Percentiles rank a stretch among this genome's conserved stretches.
phyloP scores from a whole-genome alignment of 345 rosid species.

The Laguncularia racemosa region DNA sequence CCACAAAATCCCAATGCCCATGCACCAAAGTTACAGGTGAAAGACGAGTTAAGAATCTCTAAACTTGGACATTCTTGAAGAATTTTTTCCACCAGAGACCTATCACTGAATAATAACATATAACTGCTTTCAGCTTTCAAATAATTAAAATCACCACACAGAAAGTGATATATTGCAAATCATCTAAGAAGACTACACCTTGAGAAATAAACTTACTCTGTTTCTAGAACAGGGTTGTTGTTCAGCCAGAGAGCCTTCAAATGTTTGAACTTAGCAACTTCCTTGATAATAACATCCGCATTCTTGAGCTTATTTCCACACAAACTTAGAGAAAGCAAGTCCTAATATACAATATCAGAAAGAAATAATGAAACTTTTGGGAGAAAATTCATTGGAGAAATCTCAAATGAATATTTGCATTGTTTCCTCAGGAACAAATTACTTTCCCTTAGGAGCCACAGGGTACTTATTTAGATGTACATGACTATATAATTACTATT shows the following conservation, averaged over 20 bases:
- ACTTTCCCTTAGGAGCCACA: no score
- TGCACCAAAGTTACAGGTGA: slow-evolving; percentile 54
- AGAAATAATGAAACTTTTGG: background rate
- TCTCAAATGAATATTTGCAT: background rate
- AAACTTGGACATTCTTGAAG: slow-evolving; percentile 52
- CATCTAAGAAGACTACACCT: no score
- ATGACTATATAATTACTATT: background rate
- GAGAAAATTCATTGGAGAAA: no score
- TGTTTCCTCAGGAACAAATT: no score
- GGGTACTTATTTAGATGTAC: no score
- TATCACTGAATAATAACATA: slow-evolving; percentile 36
- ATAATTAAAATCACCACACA: slow-evolving; percentile 3
- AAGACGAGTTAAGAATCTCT: slow-evolving; percentile 73
- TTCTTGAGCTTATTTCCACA: slow-evolving; percentile 63
- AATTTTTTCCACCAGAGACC: slow-evolving; percentile 34
- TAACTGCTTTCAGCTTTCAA: slow-evolving; percentile 7
- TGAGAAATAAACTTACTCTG: slow-evolving; percentile 32
- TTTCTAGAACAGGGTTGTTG: slow-evolving; percentile 55
- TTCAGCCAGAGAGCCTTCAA: slow-evolving; percentile 83
- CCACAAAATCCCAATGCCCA: slow-evolving; percentile 95
- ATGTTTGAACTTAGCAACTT: slow-evolving; percentile 57
- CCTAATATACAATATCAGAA: slow-evolving; percentile 28
- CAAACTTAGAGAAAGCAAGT: slow-evolving; percentile 74
- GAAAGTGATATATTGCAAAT: background rate
- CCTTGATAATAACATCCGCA: slow-evolving; percentile 40